Conservation (phyloP, 2,329 filamentous ascomycete species). For the Neocatenulostroma microsporum region DNA sequence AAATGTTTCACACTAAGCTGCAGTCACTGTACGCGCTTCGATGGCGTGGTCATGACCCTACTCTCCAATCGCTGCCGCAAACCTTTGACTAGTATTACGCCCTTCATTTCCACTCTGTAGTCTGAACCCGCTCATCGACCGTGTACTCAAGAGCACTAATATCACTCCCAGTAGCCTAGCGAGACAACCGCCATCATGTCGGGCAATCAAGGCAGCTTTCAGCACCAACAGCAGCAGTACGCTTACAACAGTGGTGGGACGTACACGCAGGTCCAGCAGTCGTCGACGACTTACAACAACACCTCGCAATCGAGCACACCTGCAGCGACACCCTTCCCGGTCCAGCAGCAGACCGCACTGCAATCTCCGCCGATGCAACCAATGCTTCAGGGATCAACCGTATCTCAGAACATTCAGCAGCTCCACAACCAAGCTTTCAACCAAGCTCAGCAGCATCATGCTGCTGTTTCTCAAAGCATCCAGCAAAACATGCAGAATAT, state of each 20-base stretch:
- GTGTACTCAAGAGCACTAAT: no score
- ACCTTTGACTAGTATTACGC: no score
- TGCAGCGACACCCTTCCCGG: no score
- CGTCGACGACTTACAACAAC: neutral
- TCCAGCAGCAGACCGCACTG: no score
- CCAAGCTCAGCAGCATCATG: neutral
- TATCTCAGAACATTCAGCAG: neutral
- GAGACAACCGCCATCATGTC: slow-evolving; percentile 4
- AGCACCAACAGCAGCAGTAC: slow-evolving; percentile 6
- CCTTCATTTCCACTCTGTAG: no score
- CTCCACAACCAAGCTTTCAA: neutral
- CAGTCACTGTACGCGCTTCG: no score
- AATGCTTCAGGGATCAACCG: neutral
- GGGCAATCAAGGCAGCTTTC: slow-evolving; percentile 1
- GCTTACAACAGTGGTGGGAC: slow-evolving; percentile 6
- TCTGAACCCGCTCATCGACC: no score
- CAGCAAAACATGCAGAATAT: slow-evolving; percentile 1
- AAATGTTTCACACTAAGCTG: no score
- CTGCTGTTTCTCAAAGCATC: no score
- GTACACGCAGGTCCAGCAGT: slow-evolving; percentile 3
- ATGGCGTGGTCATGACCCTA: no score
- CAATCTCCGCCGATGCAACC: neutral
- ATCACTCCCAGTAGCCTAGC: no score
- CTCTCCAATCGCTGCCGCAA: no score
- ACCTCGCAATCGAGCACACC: slow-evolving; percentile 1